Base-by-base conservation (phyloP, 768 basidiomycete species). In the Rhodosporidiobolus sp. region DNA sequence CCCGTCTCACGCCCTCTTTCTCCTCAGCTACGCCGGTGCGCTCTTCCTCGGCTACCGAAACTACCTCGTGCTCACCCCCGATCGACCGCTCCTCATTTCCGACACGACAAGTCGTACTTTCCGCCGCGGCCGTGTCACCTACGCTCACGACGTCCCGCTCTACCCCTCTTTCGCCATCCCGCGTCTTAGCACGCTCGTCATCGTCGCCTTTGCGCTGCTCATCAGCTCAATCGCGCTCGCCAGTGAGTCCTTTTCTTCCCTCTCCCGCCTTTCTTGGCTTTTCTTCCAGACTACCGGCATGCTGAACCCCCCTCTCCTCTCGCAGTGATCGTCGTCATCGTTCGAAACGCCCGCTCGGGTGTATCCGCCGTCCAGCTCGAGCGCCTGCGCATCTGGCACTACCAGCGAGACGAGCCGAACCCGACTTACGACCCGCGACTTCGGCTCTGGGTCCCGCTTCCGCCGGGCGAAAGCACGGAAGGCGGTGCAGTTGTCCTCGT, bases 291-390 rank as follows among this genome's bases (percentile, higher is more conserved):
- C 22, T 14, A 0, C 7, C 28, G 8, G 38, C 38, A 43, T 22
- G 3, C 26, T 11, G 0, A 22, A 16, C 45, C 22, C 4, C 52
- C 5, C 20, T 12, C 26, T 19, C 9, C 2, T 24, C 7, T 30
- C 28, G 26, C 56, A 69, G 72, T 76, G 74, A 30, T 72, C 17
- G 6, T 57, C 57, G 56, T 53, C n/a, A 60, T 72, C 26, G 20
- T 48, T 3, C 60, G 63, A 46, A 67, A 72, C 38, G 52, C 65
- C 5, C 48, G 64, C 11, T 30, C n/a, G 1, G 74, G 70, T 7
- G 0, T 55, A 1, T 65, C 69, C 22, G 34, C 74, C 6, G 65
- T 75, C n/a, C 74, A 75, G 53, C 28, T 71, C 38, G 74, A 68
- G 45, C 63, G 74, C 32, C 24, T 46, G 1, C 67, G 63, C 0